Conservation (phyloP, 2,329 filamentous ascomycete species). For the Amphichorda felina region DNA sequence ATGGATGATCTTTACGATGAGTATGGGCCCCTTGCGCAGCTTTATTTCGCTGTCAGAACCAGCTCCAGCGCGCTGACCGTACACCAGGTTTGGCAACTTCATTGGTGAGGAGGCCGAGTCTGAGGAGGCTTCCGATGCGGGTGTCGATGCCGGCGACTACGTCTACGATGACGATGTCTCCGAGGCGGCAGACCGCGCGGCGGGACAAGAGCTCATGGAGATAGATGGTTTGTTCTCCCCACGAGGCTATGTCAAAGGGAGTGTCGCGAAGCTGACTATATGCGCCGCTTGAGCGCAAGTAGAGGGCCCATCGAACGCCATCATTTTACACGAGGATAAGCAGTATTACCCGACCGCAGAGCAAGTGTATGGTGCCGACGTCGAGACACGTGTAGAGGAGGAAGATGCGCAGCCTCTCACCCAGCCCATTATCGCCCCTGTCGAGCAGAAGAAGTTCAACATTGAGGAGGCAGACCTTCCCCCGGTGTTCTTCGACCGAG, state of each 20-base stretch:
- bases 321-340: constrained; percentile 98
- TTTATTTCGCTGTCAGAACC: neutral
- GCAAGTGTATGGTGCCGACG: constrained; percentile 87
- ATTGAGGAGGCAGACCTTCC: constrained; percentile 88
- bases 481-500: constrained; percentile 73
- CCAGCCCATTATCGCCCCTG: constrained; percentile 85
- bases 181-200: constrained; percentile 43
- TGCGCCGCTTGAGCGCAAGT: constrained; percentile 4
- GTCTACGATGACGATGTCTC: constrained; percentile 69
- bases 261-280: neutral
- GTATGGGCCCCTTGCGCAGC: constrained; percentile 28
- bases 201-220: constrained; percentile 85
- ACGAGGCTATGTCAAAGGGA: neutral
- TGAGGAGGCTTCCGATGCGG: constrained; percentile 73
- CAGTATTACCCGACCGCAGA: constrained; percentile 98
- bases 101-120: constrained; percentile 84
- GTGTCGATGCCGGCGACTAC: constrained; percentile 63
- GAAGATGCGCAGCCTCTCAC: constrained; percentile 91
- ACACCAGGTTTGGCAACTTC: constrained; percentile 82
- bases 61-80: neutral
- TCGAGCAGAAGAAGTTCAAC: constrained; percentile 92
- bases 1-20: constrained; percentile 99
- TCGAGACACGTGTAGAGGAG: constrained; percentile 92
- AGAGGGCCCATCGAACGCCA: constrained; percentile 86
- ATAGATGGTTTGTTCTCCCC: constrained; percentile 53